Evolutionary conservation across 2,329 filamentous ascomycete genomes (phyloP).

Genomic region (Botrytis galanthina): DNA sequence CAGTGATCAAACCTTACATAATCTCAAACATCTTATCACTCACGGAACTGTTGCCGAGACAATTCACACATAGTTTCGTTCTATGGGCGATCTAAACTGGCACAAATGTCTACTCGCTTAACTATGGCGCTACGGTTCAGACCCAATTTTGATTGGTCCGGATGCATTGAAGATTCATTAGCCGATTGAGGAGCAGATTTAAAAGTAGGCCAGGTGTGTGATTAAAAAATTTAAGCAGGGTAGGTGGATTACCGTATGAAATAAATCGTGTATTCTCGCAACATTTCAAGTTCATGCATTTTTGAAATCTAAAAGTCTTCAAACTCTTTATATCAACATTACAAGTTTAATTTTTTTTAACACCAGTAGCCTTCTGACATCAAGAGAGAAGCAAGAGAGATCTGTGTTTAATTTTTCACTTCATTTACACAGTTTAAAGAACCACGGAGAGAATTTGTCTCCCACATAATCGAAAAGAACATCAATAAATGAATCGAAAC

Average conservation of each 20-base stretch:
- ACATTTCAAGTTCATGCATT: not conserved
- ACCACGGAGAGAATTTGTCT: not conserved
- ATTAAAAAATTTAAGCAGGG: no score
- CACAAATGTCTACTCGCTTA: not conserved
- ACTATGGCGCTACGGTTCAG: not conserved
- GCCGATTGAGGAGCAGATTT: not conserved
- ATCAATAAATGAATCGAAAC: not conserved
- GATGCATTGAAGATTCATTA: not conserved
- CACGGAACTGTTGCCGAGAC: not conserved
- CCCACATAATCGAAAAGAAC: not conserved
- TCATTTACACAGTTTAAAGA: not conserved
- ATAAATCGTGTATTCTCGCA: not conserved
- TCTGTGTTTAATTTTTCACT: not conserved
- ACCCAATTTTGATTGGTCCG: not conserved
- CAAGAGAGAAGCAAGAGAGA: not conserved
- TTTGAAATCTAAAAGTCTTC: not conserved
- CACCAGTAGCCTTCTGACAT: not conserved
- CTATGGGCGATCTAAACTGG: not conserved
- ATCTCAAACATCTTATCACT: no score
- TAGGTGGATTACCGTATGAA: no score
- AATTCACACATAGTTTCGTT: not conserved
- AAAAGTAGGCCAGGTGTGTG: not conserved
- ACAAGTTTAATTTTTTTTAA: not conserved
- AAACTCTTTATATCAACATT: not conserved
- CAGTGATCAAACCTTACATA: no score